Evolutionary conservation across 306 rosid genomes (phyloP).

Genomic region (Glycine latifolia): DNA sequence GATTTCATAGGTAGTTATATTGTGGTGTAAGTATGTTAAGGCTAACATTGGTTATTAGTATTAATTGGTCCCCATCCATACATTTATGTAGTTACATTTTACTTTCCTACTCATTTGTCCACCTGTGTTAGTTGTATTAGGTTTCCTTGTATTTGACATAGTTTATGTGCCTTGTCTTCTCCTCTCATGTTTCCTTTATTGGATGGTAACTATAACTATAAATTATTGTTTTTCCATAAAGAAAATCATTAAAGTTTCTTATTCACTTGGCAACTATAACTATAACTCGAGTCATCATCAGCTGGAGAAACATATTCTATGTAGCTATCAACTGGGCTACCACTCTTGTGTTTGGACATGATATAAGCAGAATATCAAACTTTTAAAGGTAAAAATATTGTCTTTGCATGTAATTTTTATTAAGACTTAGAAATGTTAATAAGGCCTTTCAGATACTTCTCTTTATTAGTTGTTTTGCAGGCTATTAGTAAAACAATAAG

Average conservation of each 20-base stretch:
- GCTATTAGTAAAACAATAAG: constrained; percentile 23
- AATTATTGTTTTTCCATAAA: not conserved
- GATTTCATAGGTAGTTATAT: no score
- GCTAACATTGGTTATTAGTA: no score
- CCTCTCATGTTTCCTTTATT: constrained; percentile 23
- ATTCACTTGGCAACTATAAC: constrained; percentile 77
- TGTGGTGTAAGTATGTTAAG: not conserved
- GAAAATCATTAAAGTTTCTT: constrained; percentile 2
- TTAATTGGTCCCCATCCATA: no score
- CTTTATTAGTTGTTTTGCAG: constrained; percentile 37
- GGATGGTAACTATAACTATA: not conserved
- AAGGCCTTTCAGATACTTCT: constrained; percentile 1
- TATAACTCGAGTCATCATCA: constrained; percentile 80
- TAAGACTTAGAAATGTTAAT: not conserved
- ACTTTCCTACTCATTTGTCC: not conserved
- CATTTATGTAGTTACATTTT: not conserved
- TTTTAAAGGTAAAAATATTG: constrained; percentile 38
- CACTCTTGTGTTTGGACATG: constrained; percentile 87
- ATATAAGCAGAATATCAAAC: constrained; percentile 82
- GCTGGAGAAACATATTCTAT: constrained; percentile 97
- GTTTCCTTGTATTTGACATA: not conserved
- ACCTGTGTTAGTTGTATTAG: not conserved
- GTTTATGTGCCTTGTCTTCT: not conserved
- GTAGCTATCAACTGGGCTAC: constrained; percentile 96
- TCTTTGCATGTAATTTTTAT: not conserved